These are phyloP conservation scores for Nemania sp. DNA, from an alignment of 2,329 filamentous ascomycete species.

Conservation along the genomic window DNA sequence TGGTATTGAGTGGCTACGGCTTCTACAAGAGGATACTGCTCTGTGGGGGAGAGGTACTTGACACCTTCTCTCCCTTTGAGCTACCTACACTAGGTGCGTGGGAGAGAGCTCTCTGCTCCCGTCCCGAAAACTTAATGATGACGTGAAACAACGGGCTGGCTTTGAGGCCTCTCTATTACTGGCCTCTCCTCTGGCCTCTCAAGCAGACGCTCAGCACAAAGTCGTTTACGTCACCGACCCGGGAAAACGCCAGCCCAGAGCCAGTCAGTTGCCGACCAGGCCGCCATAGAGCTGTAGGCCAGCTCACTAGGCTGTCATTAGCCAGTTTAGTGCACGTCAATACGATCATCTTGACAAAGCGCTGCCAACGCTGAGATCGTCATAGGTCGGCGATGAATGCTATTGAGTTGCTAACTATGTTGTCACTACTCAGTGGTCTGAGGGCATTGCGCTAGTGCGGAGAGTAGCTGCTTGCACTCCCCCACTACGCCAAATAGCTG, in stretches of 20 bases:
- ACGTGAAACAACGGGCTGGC: slow-evolving; percentile 18
- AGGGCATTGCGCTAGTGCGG: too few species aligned
- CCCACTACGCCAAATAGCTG: too few species aligned
- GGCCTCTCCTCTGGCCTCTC: too few species aligned
- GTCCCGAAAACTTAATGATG: slow-evolving; percentile 15
- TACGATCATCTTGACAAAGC: slow-evolving; percentile 14
- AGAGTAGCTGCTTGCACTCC: too few species aligned
- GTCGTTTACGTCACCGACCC: slow-evolving; percentile 20
- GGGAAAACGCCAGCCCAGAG: background rate
- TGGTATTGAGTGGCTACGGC: background rate
- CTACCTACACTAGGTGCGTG: too few species aligned
- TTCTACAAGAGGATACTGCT: background rate
- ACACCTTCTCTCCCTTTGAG: too few species aligned
- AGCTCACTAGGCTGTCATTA: slow-evolving; percentile 4
- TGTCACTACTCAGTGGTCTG: too few species aligned
- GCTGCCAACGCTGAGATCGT: background rate
- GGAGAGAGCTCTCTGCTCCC: background rate
- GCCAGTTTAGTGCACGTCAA: slow-evolving; percentile 4
- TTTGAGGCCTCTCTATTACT: too few species aligned
- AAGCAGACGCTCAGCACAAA: too few species aligned
- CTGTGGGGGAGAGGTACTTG: background rate
- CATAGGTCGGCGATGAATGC: slow-evolving; percentile 1
- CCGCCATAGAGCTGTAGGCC: background rate
- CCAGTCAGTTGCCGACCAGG: too few species aligned
- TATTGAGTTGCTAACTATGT: background rate